Conservation (phyloP, 2,329 filamentous ascomycete genomes). For the Penicillium sp. region DNA sequence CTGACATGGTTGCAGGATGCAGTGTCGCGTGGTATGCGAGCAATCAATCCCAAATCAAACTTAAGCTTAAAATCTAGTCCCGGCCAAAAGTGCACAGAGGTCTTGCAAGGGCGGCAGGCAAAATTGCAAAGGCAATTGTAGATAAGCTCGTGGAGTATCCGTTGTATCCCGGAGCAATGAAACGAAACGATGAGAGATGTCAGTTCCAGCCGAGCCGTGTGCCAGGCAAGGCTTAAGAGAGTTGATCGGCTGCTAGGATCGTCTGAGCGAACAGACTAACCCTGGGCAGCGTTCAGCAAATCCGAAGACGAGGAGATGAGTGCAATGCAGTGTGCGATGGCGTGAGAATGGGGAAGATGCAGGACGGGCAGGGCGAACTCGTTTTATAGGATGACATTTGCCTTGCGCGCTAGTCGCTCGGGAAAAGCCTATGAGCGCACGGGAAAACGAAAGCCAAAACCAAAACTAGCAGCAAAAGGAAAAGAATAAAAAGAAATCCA, state of each 20-base stretch:
- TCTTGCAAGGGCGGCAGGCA: neutral
- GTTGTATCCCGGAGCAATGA: too few species aligned
- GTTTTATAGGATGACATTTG: constrained; percentile 16
- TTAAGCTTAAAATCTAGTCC: neutral
- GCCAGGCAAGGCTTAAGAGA: neutral
- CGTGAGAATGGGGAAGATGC: constrained; percentile 16
- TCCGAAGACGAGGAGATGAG: constrained; percentile 16
- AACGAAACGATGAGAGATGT: neutral
- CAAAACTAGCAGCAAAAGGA: neutral
- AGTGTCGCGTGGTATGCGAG: neutral
- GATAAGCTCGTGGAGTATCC: neutral
- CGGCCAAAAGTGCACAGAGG: neutral
- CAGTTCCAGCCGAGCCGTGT: neutral
- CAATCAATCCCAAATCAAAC: neutral
- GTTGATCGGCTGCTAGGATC: constrained; percentile 10
- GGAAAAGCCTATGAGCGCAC: too few species aligned
- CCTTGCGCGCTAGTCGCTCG: too few species aligned
- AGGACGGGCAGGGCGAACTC: constrained; percentile 4
- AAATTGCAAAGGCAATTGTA: neutral
- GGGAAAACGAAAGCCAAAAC: neutral
- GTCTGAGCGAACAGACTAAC: constrained; percentile 6
- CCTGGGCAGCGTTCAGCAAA: constrained; percentile 15
- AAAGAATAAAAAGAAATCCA: neutral
- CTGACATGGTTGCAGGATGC: constrained; percentile 58
- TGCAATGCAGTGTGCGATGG: constrained; percentile 17